Base-by-base conservation (phyloP, 345 rosid genomes). In the Populus alba region DNA sequence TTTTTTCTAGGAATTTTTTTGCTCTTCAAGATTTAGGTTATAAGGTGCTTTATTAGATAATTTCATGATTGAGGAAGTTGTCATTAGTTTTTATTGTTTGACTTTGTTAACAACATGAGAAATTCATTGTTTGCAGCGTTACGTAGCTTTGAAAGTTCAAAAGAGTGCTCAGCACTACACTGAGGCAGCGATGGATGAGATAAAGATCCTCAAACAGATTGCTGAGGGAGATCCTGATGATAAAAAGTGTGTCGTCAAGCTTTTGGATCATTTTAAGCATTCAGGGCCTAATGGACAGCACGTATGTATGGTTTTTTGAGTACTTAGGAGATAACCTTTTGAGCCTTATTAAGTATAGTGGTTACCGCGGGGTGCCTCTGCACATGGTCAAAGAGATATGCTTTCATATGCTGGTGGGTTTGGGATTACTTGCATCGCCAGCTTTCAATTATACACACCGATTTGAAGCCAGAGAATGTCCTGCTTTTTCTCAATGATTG, bases 101-200 rank as follows among this genome's bases (percentile, higher is more conserved):
- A 38, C 49, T 39, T 0, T 38, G 13, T 85, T 83, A 72, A 87
- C 85, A 73, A 66, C 70, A 57, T 67, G 49, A 82, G 84, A 76
- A 75, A 81, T 87, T 88, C 80, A 80, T 88, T 88, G 85, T 85
- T 83, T 88, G 92, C 81, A 96, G 98, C 87, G 88, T 63, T 87
- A 92, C 83, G 94, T 91, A 85, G 99, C 99, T 86, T 84, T 96
- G 87, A 96, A 93, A 86, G 89, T 93, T 76, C 99, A 93, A 86
- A 96, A 96, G 90, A 96, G 99, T 66, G 98, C 98, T 55, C 97
- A 91, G 85, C 96, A 89, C 70, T 96, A 92, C 75, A 93, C 97
- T 7, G 99, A 93, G 77, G 98, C 99, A 2, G 99, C 99, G 1
- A 88, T 96, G 97, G 99, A 93, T 57, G 99, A 96, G 95, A 88